phyloP scores from a whole-genome alignment of 2,329 filamentous ascomycete genomes.

The Harringtonia lauricola region DNA sequence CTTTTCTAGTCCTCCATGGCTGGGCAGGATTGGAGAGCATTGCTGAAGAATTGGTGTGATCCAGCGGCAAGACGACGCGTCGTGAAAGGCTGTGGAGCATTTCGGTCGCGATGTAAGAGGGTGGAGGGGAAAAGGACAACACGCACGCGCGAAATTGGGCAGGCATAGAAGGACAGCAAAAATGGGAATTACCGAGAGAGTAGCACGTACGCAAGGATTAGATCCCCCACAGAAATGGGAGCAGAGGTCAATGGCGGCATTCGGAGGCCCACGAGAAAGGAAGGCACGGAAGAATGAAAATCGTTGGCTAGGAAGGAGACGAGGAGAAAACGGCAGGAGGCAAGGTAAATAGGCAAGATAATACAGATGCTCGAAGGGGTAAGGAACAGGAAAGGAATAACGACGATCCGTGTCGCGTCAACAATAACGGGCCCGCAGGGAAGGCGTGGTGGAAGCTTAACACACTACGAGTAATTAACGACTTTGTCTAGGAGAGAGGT shows the following conservation, averaged over 20 bases:
- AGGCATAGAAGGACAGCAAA: background rate
- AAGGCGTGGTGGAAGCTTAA: slow-evolving; percentile 9
- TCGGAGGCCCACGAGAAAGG: background rate
- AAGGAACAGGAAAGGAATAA: slow-evolving; percentile 7
- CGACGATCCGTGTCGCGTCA: slow-evolving; percentile 12
- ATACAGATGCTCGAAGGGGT: background rate
- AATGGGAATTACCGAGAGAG: background rate
- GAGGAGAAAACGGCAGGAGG: background rate
- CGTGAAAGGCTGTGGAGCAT: background rate
- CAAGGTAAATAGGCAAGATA: background rate
- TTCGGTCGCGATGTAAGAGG: background rate
- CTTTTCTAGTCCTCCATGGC: too few species aligned
- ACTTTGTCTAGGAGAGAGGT: background rate
- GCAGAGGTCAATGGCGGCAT: background rate
- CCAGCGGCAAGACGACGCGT: slow-evolving; percentile 2
- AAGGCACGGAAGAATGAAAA: slow-evolving; percentile 1
- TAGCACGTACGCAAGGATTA: background rate
- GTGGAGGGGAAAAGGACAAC: background rate
- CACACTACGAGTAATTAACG: slow-evolving; percentile 3
- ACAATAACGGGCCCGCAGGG: slow-evolving; percentile 9
- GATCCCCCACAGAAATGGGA: background rate
- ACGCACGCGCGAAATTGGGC: background rate
- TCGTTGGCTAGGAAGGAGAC: background rate
- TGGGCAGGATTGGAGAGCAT: background rate
- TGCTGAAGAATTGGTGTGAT: background rate